Conservation (phyloP, 352 stramenopile species). For the Paralagenidium karlingii region DNA sequence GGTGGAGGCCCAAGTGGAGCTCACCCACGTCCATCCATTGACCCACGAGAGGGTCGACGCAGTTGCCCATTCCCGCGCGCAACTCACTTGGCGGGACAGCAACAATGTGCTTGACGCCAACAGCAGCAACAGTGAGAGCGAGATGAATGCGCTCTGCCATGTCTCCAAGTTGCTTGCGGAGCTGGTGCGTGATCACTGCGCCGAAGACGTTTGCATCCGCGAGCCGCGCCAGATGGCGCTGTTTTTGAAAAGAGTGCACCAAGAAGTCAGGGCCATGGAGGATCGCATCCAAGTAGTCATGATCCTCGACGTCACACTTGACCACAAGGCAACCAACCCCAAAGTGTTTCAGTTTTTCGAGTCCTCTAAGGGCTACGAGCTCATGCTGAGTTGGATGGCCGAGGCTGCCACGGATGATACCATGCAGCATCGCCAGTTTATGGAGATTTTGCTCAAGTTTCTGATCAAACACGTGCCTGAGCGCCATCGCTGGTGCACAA, state of each 20-base stretch:
- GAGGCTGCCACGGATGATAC: slow-evolving; percentile 17
- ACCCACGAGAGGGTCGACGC: slow-evolving; percentile 12
- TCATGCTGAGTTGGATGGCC: slow-evolving; percentile 44
- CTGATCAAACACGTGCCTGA: too few relatives aligned
- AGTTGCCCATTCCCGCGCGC: too few relatives aligned
- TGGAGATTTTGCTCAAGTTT: too few relatives aligned
- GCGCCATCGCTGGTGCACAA: too few relatives aligned
- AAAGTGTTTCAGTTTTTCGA: slow-evolving; percentile 34
- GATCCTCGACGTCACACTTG: slow-evolving; percentile 37
- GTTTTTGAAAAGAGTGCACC: slow-evolving; percentile 20
- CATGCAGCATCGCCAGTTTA: too few relatives aligned
- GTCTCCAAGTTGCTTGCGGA: slow-evolving; percentile 27
- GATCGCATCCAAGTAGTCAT: slow-evolving; percentile 47
- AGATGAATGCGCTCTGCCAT: too few relatives aligned
- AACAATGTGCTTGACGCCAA: too few relatives aligned
- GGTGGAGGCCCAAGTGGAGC: slow-evolving; percentile 41
- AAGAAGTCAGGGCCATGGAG: slow-evolving; percentile 25
- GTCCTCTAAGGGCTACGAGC: slow-evolving; percentile 33
- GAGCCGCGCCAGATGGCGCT: slow-evolving; percentile 17
- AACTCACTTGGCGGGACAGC: too few relatives aligned
- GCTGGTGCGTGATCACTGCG: slow-evolving; percentile 26
- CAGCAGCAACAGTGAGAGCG: too few relatives aligned
- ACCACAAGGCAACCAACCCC: too few relatives aligned
- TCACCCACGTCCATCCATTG: slow-evolving; percentile 29
- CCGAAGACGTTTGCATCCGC: slow-evolving; percentile 14